Evolutionary conservation across 495 filamentous ascomycete species (phyloP).

Genomic region (Penicillium tannophilum): DNA sequence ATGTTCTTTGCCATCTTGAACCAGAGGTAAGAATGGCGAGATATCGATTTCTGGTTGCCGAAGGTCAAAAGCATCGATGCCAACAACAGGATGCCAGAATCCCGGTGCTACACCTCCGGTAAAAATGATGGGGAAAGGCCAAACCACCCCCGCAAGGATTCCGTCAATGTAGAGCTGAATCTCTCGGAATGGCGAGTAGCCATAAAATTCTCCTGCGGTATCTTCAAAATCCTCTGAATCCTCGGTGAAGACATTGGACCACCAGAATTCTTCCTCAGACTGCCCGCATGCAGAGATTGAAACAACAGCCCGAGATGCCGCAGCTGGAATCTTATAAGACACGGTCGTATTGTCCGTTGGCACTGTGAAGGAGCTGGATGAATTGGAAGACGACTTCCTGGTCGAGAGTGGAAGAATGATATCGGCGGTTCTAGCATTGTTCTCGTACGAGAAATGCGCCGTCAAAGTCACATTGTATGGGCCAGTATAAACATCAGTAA

Average conservation of each 20-base stretch:
- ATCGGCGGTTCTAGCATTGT: slow-evolving; percentile 56
- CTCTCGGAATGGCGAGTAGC: slow-evolving; percentile 79
- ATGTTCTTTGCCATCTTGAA: slow-evolving; percentile 66
- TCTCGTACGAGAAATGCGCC: slow-evolving; percentile 63
- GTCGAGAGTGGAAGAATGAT: slow-evolving; percentile 78
- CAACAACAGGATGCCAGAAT: slow-evolving; percentile 83
- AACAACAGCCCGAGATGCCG: slow-evolving; percentile 69
- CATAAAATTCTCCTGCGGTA: slow-evolving; percentile 60
- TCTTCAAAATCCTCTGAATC: slow-evolving; percentile 63
- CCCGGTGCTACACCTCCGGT: slow-evolving; percentile 83
- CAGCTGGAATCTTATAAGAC: slow-evolving; percentile 59
- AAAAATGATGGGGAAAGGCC: slow-evolving; percentile 87
- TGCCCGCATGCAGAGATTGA: slow-evolving; percentile 80
- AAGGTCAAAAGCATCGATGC: slow-evolving; percentile 83
- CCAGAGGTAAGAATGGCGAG: slow-evolving; percentile 70
- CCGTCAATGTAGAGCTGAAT: slow-evolving; percentile 80
- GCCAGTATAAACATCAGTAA: slow-evolving; percentile 76
- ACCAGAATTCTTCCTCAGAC: slow-evolving; percentile 85
- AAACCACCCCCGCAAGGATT: slow-evolving; percentile 73
- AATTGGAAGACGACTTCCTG: slow-evolving; percentile 49
- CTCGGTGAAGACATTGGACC: slow-evolving; percentile 72
- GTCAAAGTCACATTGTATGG: slow-evolving; percentile 80
- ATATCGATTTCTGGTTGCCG: slow-evolving; percentile 84
- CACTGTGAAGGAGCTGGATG: slow-evolving; percentile 69
- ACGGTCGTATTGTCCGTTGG: slow-evolving; percentile 63